Percentiles rank a stretch among this genome's conserved stretches.
Evolutionary conservation across 306 rosid species (phyloP).

Genomic region (Albizia julibrissin): DNA sequence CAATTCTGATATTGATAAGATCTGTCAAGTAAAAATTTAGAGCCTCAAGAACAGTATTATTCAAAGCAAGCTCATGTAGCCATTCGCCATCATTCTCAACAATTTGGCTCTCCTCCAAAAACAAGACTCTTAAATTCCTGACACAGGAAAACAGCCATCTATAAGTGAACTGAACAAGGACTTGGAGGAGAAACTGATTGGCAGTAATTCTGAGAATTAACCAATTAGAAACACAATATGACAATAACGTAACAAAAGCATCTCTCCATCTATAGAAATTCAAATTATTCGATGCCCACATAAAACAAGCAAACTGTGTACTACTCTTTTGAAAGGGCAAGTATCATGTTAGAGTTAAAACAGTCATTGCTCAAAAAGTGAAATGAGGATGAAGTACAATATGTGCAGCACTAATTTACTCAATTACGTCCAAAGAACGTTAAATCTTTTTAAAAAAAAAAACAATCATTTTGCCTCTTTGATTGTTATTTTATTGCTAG

Average conservation of each 20-base stretch:
- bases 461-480: background rate
- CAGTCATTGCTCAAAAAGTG: background rate
- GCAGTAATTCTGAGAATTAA: conserved; percentile 24
- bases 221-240: conserved; percentile 9
- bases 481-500: background rate
- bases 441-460: too few species aligned
- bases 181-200: conserved; percentile 7
- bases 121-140: conserved; percentile 77
- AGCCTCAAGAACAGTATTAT: conserved; percentile 84
- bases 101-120: conserved; percentile 83
- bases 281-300: background rate
- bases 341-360: background rate
- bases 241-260: conserved; percentile 6
- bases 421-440: background rate
- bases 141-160: conserved; percentile 11
- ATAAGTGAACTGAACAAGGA: conserved; percentile 6
- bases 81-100: conserved; percentile 72
- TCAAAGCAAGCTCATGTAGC: conserved; percentile 82
- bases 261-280: background rate
- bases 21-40: conserved; percentile 89
- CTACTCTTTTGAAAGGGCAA: background rate
- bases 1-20: conserved; percentile 44
- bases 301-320: background rate
- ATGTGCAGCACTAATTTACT: background rate
- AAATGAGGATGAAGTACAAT: background rate